Conservation (phyloP, 1,284 basidiomycete genomes). For the Volvariella surrecta region DNA sequence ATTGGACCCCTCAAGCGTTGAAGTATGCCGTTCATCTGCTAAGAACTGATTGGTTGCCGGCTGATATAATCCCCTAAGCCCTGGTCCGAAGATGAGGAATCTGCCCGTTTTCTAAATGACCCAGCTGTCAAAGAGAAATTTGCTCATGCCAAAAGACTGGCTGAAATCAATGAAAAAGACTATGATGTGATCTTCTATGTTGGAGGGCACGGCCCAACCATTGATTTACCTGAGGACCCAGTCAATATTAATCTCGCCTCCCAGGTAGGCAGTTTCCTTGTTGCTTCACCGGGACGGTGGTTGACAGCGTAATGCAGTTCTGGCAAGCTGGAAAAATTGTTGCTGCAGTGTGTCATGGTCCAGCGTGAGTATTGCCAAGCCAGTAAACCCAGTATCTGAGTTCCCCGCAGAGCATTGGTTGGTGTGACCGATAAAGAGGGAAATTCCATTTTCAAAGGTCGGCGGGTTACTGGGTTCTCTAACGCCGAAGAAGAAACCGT, state of each 20-base stretch:
- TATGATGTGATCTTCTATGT: constrained; percentile 76
- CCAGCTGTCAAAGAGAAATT: constrained; percentile 48
- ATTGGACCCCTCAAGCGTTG: constrained; percentile 52
- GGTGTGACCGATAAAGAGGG: constrained; percentile 44
- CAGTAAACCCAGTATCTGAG: too few species aligned
- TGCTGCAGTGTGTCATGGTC: constrained; percentile 71
- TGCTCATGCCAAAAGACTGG: constrained; percentile 51
- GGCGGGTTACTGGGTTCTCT: constrained; percentile 58
- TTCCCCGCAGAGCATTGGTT: constrained; percentile 37
- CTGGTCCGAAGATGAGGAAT: constrained; percentile 55
- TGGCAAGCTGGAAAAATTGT: constrained; percentile 50
- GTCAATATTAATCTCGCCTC: constrained; percentile 51
- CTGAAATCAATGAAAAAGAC: constrained; percentile 47
- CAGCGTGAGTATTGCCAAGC: constrained; percentile 31
- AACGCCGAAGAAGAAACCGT: constrained; percentile 58
- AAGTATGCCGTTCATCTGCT: constrained; percentile 25
- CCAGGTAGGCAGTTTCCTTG: constrained; percentile 28
- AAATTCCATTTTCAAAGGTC: constrained; percentile 58
- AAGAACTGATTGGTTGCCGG: not conserved
- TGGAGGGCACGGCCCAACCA: constrained; percentile 68
- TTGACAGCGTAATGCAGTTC: constrained; percentile 31
- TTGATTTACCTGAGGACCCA: constrained; percentile 56
- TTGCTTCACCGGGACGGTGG: not conserved
- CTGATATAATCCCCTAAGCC: constrained; percentile 20
- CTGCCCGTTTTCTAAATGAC: constrained; percentile 57